Evolutionary conservation across 495 filamentous ascomycete genomes (phyloP).

Genomic region (Podospora australis): DNA sequence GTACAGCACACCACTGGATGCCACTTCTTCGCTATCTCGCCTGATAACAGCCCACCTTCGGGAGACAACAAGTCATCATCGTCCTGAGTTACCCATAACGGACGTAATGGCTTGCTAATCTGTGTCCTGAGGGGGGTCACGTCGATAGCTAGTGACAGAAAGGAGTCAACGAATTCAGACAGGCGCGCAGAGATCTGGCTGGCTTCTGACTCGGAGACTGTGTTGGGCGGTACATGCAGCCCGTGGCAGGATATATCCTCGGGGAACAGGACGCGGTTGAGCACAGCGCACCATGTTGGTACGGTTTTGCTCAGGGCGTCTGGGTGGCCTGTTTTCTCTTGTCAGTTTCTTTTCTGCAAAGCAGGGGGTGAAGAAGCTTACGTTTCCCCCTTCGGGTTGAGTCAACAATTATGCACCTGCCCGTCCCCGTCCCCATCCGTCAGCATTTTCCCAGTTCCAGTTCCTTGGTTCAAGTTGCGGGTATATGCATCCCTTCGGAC

Average conservation of each 20-base stretch:
- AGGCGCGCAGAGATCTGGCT: constrained; percentile 68
- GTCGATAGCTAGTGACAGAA: constrained; percentile 40
- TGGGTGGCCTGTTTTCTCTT: constrained; percentile 23
- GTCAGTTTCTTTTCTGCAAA: neutral
- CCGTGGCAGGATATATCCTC: constrained; percentile 37
- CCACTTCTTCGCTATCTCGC: constrained; percentile 43
- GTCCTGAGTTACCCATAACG: constrained; percentile 55
- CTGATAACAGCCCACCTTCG: constrained; percentile 9
- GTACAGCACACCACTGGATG: constrained; percentile 75
- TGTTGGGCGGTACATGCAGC: constrained; percentile 59
- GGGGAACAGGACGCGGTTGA: constrained; percentile 77
- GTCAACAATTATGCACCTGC: constrained; percentile 84
- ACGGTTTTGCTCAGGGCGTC: constrained; percentile 91
- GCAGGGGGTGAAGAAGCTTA: constrained; percentile 29
- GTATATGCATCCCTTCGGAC: neutral
- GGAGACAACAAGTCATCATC: constrained; percentile 22
- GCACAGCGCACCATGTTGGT: constrained; percentile 83
- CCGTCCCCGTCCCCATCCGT: neutral
- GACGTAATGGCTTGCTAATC: constrained; percentile 53
- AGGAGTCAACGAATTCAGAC: constrained; percentile 56
- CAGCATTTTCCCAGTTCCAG: neutral
- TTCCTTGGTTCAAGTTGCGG: neutral
- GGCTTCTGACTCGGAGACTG: constrained; percentile 67
- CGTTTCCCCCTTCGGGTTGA: constrained; percentile 90
- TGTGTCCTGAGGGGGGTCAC: constrained; percentile 23